Evolutionary conservation across 2,329 filamentous ascomycete species (phyloP), one percentile per base, ranked within the genome.

Genomic region (Cyclaneusma minus): DNA sequence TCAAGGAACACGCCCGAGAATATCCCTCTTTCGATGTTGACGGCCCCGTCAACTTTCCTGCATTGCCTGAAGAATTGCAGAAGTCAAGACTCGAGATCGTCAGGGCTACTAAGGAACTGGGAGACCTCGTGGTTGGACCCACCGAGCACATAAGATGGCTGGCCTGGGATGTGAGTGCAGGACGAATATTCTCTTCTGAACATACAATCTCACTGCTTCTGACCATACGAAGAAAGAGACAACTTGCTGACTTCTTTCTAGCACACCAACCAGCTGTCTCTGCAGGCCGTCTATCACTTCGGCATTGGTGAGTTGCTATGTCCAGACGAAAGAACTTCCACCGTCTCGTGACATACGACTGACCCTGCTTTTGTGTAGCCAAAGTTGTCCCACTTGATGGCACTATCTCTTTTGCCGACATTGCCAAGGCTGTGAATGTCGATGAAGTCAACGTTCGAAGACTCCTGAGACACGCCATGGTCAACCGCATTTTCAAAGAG

Each of bases 391-490:
- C 63, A 8, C n/a, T 58, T 13, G 40, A 56, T 11, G 40, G 44
- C 13, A 50, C 58, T 21, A 62, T 63, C 28, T 42, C 56, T 2
- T 51, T 65, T 13, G 28, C 45, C 13, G 51, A 64, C 24, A 55
- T 68, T 3, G 47, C 59, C 25, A 35, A 47, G 22, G 58, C 56
- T 35, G 60, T 58, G 0, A 37, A 50, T 1, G 42, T 67, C 13
- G 58, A 63, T 35, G 47, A 56, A 15, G 50, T 58, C 34, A 65
- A 66, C 37, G 49, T 68, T 11, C 53, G 56, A 8, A 58, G 63
- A 23, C 47, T 64, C 5, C 44, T 68, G 15, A 61, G 67, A 6
- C 58, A 69, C 41, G 64, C 60, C 20, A 70, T 71, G 55, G 69
- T 64, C 8, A 64, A 60, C 35, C 50, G 53, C 7, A 54, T 73